Percentiles rank a stretch among this genome's conserved stretches.
Conservation (phyloP, 495 filamentous ascomycete genomes). For the Trichoderma erinaceum region DNA sequence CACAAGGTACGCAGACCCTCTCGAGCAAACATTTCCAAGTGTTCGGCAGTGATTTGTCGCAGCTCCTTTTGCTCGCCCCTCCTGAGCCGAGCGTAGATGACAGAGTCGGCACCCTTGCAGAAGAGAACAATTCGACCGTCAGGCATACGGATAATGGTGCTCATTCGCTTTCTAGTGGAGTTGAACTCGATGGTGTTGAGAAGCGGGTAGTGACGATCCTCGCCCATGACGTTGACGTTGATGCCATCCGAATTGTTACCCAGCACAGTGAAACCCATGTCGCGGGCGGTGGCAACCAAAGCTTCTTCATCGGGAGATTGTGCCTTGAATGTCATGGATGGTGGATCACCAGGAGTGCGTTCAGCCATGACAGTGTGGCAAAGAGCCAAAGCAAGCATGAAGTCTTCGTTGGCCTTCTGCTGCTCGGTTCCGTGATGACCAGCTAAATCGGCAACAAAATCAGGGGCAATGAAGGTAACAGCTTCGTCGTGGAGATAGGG, state of each 20-base stretch:
- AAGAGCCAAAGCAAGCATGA: constrained; percentile 91
- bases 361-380: constrained; percentile 97
- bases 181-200: constrained; percentile 98
- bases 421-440: constrained; percentile 76
- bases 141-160: constrained; percentile 93
- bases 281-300: constrained; percentile 85
- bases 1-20: constrained; percentile 95
- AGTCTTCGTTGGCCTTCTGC: constrained; percentile 68
- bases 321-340: constrained; percentile 89
- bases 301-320: constrained; percentile 98
- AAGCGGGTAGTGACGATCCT: constrained; percentile 76
- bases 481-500: constrained; percentile 86
- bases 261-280: constrained; percentile 93
- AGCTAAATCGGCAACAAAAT: constrained; percentile 73
- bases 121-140: constrained; percentile 86
- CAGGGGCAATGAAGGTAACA: constrained; percentile 85
- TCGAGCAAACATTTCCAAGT: constrained; percentile 92
- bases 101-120: constrained; percentile 96
- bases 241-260: constrained; percentile 73
- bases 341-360: constrained; percentile 76
- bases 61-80: constrained; percentile 82
- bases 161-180: constrained; percentile 95
- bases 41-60: constrained; percentile 75
- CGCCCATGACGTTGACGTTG: constrained; percentile 77
- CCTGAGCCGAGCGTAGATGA: constrained; percentile 90